phyloP scores from a whole-genome alignment of 2,329 filamentous ascomycete genomes.

The Orbilia blumenaviensis region DNA sequence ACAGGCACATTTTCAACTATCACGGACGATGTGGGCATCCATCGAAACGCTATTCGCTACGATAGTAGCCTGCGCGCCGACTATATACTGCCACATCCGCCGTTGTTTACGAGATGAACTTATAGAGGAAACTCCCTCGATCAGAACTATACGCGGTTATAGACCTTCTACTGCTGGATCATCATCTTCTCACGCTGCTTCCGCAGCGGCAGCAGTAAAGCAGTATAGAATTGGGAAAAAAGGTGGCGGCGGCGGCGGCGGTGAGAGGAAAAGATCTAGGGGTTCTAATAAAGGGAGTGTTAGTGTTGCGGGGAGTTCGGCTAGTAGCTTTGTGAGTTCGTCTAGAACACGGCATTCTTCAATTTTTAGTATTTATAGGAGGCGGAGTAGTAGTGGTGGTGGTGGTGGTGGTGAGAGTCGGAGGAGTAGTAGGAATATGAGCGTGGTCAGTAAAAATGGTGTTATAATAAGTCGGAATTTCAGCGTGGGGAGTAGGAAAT shows the following conservation, averaged over 20 bases:
- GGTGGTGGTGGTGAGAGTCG: neutral
- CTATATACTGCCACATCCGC: conserved; percentile 41
- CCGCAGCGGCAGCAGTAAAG: too few relatives aligned
- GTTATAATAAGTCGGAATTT: neutral
- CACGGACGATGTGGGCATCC: conserved; percentile 34
- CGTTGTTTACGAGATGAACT: neutral
- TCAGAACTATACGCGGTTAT: neutral
- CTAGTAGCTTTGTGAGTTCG: neutral
- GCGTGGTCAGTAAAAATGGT: conserved; percentile 2
- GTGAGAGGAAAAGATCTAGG: neutral
- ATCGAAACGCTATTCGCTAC: conserved; percentile 43
- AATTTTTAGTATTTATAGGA: conserved; percentile 16
- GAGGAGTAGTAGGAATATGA: neutral
- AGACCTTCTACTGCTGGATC: neutral
- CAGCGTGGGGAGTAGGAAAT: neutral
- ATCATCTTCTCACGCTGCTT: neutral
- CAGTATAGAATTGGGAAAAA: neutral
- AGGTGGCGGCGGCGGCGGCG: neutral
- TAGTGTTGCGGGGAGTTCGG: neutral
- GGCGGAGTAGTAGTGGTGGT: neutral
- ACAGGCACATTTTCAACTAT: conserved; percentile 8
- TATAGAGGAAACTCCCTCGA: neutral
- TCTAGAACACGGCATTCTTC: conserved; percentile 7
- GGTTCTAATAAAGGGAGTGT: neutral
- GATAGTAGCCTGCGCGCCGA: conserved; percentile 36